Base-by-base conservation (phyloP, 2,329 filamentous ascomycete species). In the Fusarium devonianum region DNA sequence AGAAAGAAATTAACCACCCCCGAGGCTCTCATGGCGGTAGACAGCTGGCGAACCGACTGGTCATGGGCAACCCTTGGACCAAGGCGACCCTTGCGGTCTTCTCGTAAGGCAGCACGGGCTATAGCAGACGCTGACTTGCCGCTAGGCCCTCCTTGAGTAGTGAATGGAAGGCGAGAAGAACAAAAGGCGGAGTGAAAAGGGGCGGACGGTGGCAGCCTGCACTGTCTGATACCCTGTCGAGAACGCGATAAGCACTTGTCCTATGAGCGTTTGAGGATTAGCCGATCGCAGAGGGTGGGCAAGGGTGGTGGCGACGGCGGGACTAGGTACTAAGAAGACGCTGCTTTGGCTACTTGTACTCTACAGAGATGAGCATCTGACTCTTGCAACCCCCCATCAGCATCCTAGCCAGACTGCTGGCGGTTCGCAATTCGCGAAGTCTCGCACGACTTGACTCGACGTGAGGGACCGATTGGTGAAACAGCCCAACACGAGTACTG, bases 171-270 rank as follows among this genome's bases (percentile, higher is more conserved):
- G n/a, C n/a, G n/a, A n/a, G 51, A 43, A 58, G 25, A 10, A 8
- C 5, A 37, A 11, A 16, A 28, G 3, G 28, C 11, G 25, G 28
- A 16, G 10, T 34, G 45, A 17, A 41, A 25, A 11, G 32, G 44
- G 41, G 53, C 18, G 12, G 23, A 12, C 23, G 33, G 44, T 55
- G 55, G 39, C 44, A 47, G 42, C 7, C n/a, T n/a, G n/a, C 49
- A 38, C 49, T 36, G 34, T 35, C 10, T 14, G 28, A 40, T 44
- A 43, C 40, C 22, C 37, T 19, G n/a, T 16, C 11, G 29, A 41
- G 34, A 46, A 38, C 17, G 28, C 42, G 58, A 61, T 61, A 62
- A 61, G 58, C 12, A 22, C 59, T 59, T 44, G 52, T 26, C 58
- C 58, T 56, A 61, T 61, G 5, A 53, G 38, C 30, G 17, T 18